Conservation (phyloP, 805 yeast genomes). For the Clavispora asparagi region DNA sequence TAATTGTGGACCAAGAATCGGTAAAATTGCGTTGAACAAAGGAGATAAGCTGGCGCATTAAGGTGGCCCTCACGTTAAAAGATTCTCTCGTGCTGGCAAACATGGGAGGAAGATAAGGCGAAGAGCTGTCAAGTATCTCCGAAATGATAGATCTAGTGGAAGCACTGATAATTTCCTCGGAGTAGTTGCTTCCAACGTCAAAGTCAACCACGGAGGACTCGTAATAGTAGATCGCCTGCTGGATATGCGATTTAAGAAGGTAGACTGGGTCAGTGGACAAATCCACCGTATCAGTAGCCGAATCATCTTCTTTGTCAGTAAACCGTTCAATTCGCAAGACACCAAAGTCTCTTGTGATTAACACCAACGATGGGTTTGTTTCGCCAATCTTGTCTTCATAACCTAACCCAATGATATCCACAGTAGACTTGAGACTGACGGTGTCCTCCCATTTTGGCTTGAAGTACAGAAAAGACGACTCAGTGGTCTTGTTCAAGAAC, state of each 20-base stretch:
- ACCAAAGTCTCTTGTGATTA: conserved; percentile 53
- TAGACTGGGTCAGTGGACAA: conserved; percentile 13
- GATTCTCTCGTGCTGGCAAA: conserved; percentile 48
- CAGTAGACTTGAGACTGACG: conserved; percentile 49
- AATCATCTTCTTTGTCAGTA: conserved; percentile 9
- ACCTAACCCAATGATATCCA: conserved; percentile 57
- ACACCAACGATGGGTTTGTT: conserved; percentile 40
- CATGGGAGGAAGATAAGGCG: conserved; percentile 52
- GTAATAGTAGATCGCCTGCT: conserved; percentile 75
- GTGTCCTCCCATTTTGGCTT: conserved; percentile 78
- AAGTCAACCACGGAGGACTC: conserved; percentile 42
- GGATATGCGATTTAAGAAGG: conserved; percentile 69
- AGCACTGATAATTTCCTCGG: conserved; percentile 12
- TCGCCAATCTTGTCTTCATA: conserved; percentile 36
- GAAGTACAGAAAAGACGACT: conserved; percentile 22
- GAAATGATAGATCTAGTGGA: conserved; percentile 46
- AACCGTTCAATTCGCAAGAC: conserved; percentile 55
- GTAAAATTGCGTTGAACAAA: conserved; percentile 45
- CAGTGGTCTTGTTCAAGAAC: conserved; percentile 19
- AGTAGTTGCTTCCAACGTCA: conserved; percentile 38
- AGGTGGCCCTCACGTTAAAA: conserved; percentile 43
- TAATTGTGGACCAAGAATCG: conserved; percentile 27
- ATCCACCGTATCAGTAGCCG: conserved; percentile 15
- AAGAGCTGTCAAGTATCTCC: conserved; percentile 54
- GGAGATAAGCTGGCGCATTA: conserved; percentile 39